These are phyloP conservation scores for Acorus calamus DNA, from an alignment of 106 monocot species.

Conservation along the genomic window DNA sequence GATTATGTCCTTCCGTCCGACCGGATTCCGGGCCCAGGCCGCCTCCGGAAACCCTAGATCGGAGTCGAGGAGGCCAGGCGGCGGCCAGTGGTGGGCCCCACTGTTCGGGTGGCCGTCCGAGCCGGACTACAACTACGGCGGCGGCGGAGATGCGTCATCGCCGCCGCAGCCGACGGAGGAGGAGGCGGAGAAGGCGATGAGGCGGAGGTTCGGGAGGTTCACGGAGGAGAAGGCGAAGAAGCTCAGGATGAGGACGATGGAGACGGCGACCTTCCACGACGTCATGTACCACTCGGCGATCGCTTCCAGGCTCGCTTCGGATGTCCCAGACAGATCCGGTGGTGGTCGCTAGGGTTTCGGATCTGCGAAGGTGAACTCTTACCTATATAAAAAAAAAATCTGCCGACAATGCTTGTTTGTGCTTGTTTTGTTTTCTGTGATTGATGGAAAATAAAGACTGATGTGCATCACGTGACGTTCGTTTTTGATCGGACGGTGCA, in stretches of 20 bases:
- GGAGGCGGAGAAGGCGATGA: background rate
- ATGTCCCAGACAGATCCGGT: slow-evolving; percentile 11
- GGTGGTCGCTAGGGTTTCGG: no score
- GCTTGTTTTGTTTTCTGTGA: no score
- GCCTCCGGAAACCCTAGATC: background rate
- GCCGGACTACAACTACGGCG: slow-evolving; percentile 52
- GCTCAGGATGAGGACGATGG: slow-evolving; percentile 56
- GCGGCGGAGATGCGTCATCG: background rate
- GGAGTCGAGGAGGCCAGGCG: background rate
- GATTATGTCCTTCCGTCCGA: slow-evolving; percentile 16
- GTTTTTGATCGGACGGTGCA: no score
- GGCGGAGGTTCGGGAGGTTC: slow-evolving; percentile 23
- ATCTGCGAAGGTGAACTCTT: no score
- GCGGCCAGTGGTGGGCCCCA: slow-evolving; percentile 66
- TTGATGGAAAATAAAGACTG: no score
- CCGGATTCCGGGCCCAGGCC: slow-evolving; percentile 23
- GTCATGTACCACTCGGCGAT: slow-evolving; percentile 94
- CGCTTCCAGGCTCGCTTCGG: slow-evolving; percentile 78
- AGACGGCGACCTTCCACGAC: slow-evolving; percentile 73
- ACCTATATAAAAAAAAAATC: no score
- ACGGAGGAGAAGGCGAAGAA: slow-evolving; percentile 90
- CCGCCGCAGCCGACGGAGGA: slow-evolving; percentile 1
- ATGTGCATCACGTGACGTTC: no score
- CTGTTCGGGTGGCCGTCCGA: slow-evolving; percentile 63
- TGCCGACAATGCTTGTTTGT: no score